Evolutionary conservation across 768 basidiomycete species (phyloP), one percentile per base, ranked within the genome.

Genomic region (Boletus rubropictus): DNA sequence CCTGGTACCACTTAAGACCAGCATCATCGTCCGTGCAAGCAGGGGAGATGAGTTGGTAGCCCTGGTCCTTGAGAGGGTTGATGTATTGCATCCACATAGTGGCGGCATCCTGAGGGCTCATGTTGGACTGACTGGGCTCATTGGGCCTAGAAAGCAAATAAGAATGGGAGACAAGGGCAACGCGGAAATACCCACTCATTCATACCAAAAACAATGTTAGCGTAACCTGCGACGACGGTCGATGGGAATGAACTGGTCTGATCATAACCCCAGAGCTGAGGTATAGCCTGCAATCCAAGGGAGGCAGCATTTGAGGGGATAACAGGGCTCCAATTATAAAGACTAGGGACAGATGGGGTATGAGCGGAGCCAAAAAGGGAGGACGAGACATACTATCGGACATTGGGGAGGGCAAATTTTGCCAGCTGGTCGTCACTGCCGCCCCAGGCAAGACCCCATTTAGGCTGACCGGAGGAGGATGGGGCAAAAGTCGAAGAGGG

Each of bases 231-330:
- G 36, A 70, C 62, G 20, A 81, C 76, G 29, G 62, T 47, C 0
- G 56, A 55, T 48, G 69, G 52, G 62, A 86, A 85, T 1, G 72
- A 67, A 3, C 5, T 36, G 27, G 71, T 50, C 40, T 82, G 69
- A 14, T 75, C 66, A 0, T 48, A 44, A 48, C 84, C 82, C 87
- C 86, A 91, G 1, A 89, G 63, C 84, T 86, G 85, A 18, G 84
- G 76, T 29, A 77, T 69, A 53, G 63, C 77, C 1, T 71, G 51
- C 11, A 83, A 59, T 15, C 80, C 82, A 18, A 11, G 5, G 6
- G 18, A 1, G 2, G 33, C 73, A 3, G 59, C 17, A 0, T 55
- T 53, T 14, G 42, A 20, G 25, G 82, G 77, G 40, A 63, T 63
- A 48, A 52, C 58, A 6, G 80, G 70, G 25, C 69, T 67, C 91